A percentile compares a stretch with the other conserved stretches of the same genome.
Evolutionary conservation across 805 yeast species (phyloP).

Genomic region (Cyberlindnera meyerae): DNA sequence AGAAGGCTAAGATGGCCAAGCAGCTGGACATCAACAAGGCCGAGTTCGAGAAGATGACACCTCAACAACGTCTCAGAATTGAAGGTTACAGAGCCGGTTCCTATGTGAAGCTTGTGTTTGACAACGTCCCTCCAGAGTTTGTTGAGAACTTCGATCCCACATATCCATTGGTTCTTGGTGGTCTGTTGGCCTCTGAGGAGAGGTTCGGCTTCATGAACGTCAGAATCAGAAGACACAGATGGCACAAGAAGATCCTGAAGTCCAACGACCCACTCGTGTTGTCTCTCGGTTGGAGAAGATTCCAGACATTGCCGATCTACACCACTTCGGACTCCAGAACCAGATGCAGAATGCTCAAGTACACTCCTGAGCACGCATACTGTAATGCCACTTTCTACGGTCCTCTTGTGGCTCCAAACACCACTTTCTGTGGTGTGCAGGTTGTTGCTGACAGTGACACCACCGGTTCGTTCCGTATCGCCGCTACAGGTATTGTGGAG

Average conservation of each 20-base stretch:
- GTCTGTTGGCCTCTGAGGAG: slow-evolving; percentile 83
- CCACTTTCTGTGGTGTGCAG: slow-evolving; percentile 95
- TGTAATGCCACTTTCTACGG: slow-evolving; percentile 96
- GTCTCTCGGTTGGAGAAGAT: slow-evolving; percentile 97
- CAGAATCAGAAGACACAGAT: slow-evolving; percentile 94
- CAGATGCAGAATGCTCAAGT: slow-evolving; percentile 94
- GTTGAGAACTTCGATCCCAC: slow-evolving; percentile 79
- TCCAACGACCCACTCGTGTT: slow-evolving; percentile 92
- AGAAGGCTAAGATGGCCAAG: slow-evolving; percentile 94
- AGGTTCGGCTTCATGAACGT: slow-evolving; percentile 91
- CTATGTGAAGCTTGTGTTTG: slow-evolving; percentile 85
- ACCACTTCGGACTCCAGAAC: slow-evolving; percentile 97
- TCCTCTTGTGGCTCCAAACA: slow-evolving; percentile 94
- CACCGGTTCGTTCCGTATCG: slow-evolving; percentile 86
- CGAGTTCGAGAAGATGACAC: slow-evolving; percentile 68
- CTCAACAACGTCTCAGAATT: slow-evolving; percentile 67
- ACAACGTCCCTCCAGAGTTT: slow-evolving; percentile 83
- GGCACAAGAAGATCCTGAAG: slow-evolving; percentile 96
- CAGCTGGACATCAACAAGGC: slow-evolving; percentile 91
- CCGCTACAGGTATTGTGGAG: slow-evolving; percentile 95
- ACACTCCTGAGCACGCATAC: slow-evolving; percentile 96
- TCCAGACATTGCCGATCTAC: slow-evolving; percentile 92
- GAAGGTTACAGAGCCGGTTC: slow-evolving; percentile 95
- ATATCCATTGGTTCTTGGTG: slow-evolving; percentile 86
- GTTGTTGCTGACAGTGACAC: slow-evolving; percentile 79